Conservation (phyloP, 169 alveolate species). For the Amoebophrya sp. region DNA sequence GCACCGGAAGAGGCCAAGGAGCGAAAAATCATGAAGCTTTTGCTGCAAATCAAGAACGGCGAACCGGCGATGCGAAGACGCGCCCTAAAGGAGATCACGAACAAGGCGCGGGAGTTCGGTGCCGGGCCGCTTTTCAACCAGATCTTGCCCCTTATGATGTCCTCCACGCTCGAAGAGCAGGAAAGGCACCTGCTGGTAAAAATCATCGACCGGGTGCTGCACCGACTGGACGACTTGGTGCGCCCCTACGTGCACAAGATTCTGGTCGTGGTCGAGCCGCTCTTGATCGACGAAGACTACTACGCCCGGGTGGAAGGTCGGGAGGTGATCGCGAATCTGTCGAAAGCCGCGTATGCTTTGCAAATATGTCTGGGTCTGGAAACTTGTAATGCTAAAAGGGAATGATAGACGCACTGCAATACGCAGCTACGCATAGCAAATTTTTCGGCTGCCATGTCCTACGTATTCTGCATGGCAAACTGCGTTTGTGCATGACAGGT, state of each 20-base stretch:
- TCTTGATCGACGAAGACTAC: conserved; percentile 97
- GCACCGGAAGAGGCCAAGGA: conserved; percentile 91
- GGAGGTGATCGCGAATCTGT: conserved; percentile 42
- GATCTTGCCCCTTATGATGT: conserved; percentile 97
- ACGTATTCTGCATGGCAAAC: too few relatives aligned
- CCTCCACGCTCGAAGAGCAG: conserved; percentile 70
- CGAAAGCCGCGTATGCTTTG: conserved; percentile 43
- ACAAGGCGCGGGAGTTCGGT: conserved; percentile 95
- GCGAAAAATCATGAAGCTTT: conserved; percentile 83
- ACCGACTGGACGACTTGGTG: conserved; percentile 90
- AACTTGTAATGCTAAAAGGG: too few relatives aligned
- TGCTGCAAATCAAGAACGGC: conserved; percentile 96
- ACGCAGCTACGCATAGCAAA: too few relatives aligned
- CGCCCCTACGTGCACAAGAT: conserved; percentile 98
- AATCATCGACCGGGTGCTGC: conserved; percentile 93
- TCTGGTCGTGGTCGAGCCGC: conserved; percentile 96
- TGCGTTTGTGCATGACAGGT: too few relatives aligned
- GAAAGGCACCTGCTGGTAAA: conserved; percentile 98
- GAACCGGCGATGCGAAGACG: conserved; percentile 93
- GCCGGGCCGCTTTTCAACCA: conserved; percentile 93
- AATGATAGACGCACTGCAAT: too few relatives aligned
- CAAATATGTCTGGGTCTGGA: too few relatives aligned
- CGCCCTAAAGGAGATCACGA: conserved; percentile 90
- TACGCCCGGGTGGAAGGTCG: conserved; percentile 99
- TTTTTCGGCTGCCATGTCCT: too few relatives aligned